Base-by-base conservation (phyloP, 257 asterid genomes). In the Gardenia jasminoides region DNA sequence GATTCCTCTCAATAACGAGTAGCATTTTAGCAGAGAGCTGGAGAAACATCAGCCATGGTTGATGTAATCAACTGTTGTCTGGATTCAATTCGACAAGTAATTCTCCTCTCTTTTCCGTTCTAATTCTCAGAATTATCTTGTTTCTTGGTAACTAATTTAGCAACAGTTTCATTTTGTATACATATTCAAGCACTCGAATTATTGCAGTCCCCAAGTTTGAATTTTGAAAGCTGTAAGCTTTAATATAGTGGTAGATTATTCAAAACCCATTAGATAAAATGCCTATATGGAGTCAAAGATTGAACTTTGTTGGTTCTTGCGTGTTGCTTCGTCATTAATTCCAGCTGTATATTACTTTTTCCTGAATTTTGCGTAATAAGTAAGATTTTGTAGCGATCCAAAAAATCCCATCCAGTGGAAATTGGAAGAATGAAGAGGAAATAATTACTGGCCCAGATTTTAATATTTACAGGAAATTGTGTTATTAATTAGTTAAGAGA, bases 61-160 rank as follows among this genome's bases (percentile, higher is more conserved):
- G 98, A 96, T 84, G 90, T 96, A 84, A 92, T 96, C 89, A 91
- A 84, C 81, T 92, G 94, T 69, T 93, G 98, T 85, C 87, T 85
- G 74, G 99, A 96, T 77, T 90, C 98, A 79, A 93, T 96, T 80
- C 76, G 92, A 88, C 97, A 92, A 79, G 99, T 93, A 75, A 84
- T 89, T 80, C 78, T 41, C 65, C 39, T 47, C 9, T 26, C 68
- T 33, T 41, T 69, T 20, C 56, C 1, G 7, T 68, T 33, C 33
- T 26, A 28, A 59, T 61, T 15, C 0, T 33, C 5, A 39, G 52
- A 12, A 58, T 15, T n/a, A 3, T 19, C 26, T 50, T 1, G 3
- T 7, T 64, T 50, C n/a, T 13, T 20, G 50, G 73, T 17, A 1
- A 70, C 26, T 19, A 20, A 19, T 58, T 19, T 58, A 10, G 22